A percentile compares a stretch with the other conserved stretches of the same genome.
These are phyloP conservation scores for Lentinus polychrous DNA, from an alignment of 1,284 basidiomycete genomes.

Conservation along the genomic window DNA sequence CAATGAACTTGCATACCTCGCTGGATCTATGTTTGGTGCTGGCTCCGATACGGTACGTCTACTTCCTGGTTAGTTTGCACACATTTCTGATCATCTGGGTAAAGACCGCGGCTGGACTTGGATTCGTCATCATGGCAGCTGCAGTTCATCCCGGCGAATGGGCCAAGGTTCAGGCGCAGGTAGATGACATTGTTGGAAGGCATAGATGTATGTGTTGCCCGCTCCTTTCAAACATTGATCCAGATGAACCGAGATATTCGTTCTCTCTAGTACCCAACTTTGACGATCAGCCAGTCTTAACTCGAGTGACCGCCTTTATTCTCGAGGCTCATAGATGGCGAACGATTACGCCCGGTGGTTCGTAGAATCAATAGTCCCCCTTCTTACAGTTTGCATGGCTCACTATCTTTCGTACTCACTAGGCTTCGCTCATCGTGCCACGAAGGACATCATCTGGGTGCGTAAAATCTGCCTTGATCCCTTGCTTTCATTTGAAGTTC, in stretches of 20 bases:
- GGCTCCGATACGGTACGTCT: constrained; percentile 49
- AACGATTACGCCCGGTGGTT: constrained; percentile 7
- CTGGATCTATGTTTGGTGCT: constrained; percentile 58
- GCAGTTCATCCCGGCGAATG: constrained; percentile 53
- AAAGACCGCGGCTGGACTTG: constrained; percentile 50
- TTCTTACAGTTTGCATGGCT: background rate
- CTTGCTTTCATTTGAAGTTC: no score
- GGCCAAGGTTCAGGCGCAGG: constrained; percentile 47
- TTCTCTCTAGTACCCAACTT: constrained; percentile 37
- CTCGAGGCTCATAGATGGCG: constrained; percentile 56
- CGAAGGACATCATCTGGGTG: constrained; percentile 55
- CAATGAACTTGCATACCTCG: constrained; percentile 52
- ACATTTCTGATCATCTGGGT: background rate
- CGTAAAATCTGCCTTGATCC: constrained; percentile 7
- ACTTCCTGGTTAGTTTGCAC: background rate
- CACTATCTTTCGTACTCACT: background rate
- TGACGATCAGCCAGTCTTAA: constrained; percentile 42
- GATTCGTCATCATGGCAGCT: constrained; percentile 53
- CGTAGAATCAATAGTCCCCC: constrained; percentile 30
- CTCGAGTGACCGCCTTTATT: constrained; percentile 55
- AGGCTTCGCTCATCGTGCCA: constrained; percentile 53
- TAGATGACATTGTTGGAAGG: constrained; percentile 52
- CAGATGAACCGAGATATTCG: background rate
- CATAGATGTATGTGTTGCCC: constrained; percentile 34
- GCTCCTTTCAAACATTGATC: background rate